Evolutionary conservation across 371 early-diverging fungal genomes (phyloP), one percentile per base, ranked within the genome.

Genomic region (Batkoa obscura): DNA sequence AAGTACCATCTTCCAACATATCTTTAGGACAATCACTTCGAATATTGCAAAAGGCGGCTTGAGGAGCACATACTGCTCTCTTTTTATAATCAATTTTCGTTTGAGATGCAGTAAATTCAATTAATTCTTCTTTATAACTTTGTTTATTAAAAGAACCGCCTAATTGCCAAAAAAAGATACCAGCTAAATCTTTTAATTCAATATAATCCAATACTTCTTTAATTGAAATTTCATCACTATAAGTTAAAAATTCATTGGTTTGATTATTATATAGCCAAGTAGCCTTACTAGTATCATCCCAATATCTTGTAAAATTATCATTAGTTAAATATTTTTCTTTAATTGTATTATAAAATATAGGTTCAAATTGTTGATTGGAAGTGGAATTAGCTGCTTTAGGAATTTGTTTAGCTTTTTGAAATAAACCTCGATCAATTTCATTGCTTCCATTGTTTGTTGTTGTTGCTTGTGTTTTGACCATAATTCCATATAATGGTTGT

Each of bases 131-230:
- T 23, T 39, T 10, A 5, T 35, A 17, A 5, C 8, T 51, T 9
- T 51, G 3, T 12, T 8, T 12, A 23, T 51, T 51, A 17, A 10
- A 51, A 6, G 38, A 38, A 2, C 52, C 52, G 2, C 52, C 52
- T 8, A 51, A 15, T 5, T 51, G 52, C 52, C 52, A 51, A 15
- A 51, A 51, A 39, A 51, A 51, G 12, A 51, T 37, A 8, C 52
- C 52, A 3, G 15, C 52, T 6, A 51, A 17, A 33, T 51, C 30
- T 12, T 38, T 51, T 5, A 12, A 8, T 39, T 51, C 30, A 39
- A 51, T 39, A 23, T 51, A 51, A 6, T 51, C 10, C 1, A 15
- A 5, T 2, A 37, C 38, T 10, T 10, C 52, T 4, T 37, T 5
- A 5, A 51, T 34, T 12, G 37, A 37, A 5, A 13, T 5, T 12